Evolutionary conservation across 495 filamentous ascomycete genomes (phyloP).

Genomic region (Penicillium taxi): DNA sequence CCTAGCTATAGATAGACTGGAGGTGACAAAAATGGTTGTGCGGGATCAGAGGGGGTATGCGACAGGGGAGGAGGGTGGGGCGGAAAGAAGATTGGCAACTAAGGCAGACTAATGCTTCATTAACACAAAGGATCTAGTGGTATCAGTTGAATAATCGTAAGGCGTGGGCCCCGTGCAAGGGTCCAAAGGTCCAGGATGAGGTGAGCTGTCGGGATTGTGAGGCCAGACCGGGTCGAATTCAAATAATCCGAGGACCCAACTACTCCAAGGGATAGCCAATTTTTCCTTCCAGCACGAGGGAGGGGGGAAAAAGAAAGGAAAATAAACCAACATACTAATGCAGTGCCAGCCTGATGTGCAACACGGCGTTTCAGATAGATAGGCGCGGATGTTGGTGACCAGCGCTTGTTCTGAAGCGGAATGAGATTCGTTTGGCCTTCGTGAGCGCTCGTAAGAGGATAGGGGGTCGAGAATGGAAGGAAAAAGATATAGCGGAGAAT

Average conservation of each 20-base stretch:
- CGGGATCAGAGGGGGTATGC: constrained; percentile 17
- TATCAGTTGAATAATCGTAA: constrained; percentile 13
- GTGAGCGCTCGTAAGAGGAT: constrained; percentile 9
- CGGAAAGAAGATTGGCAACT: constrained; percentile 18
- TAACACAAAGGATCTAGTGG: constrained; percentile 2
- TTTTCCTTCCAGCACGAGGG: neutral
- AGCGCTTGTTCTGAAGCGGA: constrained; percentile 14
- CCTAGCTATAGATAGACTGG: neutral
- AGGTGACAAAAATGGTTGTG: constrained; percentile 1
- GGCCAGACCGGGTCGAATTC: constrained; percentile 5
- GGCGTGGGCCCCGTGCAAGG: constrained; percentile 7
- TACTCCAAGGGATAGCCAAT: no score
- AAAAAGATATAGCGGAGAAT: no score
- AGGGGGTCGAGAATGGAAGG: constrained; percentile 1
- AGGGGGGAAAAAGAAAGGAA: constrained; percentile 5
- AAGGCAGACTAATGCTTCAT: constrained; percentile 14
- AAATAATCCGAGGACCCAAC: constrained; percentile 4
- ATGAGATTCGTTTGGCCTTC: constrained; percentile 19
- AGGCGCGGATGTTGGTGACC: constrained; percentile 21
- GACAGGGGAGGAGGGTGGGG: constrained; percentile 19
- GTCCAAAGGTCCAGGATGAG: constrained; percentile 4
- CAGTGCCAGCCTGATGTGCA: constrained; percentile 2
- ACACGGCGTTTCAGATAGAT: constrained; percentile 23
- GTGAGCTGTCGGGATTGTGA: constrained; percentile 6
- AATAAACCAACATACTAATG: neutral